Evolutionary conservation across 257 asterid species (phyloP), one percentile per base, ranked within the genome.

Genomic region (Eucommia ulmoides): DNA sequence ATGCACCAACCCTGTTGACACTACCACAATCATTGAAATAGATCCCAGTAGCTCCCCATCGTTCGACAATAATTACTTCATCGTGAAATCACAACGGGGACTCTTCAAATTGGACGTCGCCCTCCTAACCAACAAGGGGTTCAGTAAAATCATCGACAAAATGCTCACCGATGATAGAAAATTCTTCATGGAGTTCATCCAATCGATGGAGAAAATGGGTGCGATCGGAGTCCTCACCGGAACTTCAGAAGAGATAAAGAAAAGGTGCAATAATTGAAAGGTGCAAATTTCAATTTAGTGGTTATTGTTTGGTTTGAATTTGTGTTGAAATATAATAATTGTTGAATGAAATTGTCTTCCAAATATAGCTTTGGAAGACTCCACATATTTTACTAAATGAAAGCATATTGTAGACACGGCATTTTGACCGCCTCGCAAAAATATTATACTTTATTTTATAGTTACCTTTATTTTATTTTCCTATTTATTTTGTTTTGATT

Each of bases 31-130:
- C 0, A 89, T 77, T 6, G 48, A 64, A 14, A 84, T 81, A 29
- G 95, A 84, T 56, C 95, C 93, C 0, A 19, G 41, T 7, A 65
- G 84, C 2, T 91, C 95, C 19, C 58, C 38, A 12, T 25, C 56
- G 22, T 84, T 84, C 23, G 95, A 84, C 44, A 84, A 84, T 49
- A 61, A 63, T 45, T 84, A 82, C 55, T 82, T 58, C 65, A 65
- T 70, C 29, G 49, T 84, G 56, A 47, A 69, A 0, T 65, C 54
- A 1, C 87, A 74, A 45, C 81, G 57, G 54, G 93, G 93, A 4
- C 72, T 82, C 41, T 79, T 84, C 50, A 87, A 79, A 19, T 82
- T 91, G 2, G 95, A 84, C 73, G 79, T 91, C 9, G 74, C 73
- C 0, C 65, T 84, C 51, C 20, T 77, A 3, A 61, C 45, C 23